Percentiles rank a stretch among this genome's conserved stretches.
Evolutionary conservation across 768 basidiomycete genomes (phyloP).

Genomic region (Plicaturopsis crispa): DNA sequence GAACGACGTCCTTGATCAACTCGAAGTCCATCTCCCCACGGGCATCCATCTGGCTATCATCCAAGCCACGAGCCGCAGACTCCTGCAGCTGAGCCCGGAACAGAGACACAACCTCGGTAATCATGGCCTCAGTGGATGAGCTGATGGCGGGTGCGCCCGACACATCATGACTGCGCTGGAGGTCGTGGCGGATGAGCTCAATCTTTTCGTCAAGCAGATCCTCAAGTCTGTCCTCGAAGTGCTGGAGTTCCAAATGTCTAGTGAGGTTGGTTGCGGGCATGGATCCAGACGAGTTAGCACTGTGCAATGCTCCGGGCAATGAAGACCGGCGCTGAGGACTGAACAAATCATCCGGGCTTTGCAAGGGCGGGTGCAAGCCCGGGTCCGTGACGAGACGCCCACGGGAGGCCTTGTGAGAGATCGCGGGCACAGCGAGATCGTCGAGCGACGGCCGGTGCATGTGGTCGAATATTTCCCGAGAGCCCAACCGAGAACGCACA

Average conservation of each 20-base stretch:
- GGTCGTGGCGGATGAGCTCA: conserved; percentile 27
- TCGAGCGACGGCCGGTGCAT: conserved; percentile 68
- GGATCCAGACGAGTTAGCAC: conserved; percentile 36
- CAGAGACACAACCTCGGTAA: conserved; percentile 57
- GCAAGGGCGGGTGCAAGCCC: conserved; percentile 24
- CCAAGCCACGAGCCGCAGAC: conserved; percentile 45
- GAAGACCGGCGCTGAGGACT: conserved; percentile 27
- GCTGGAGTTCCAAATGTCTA: conserved; percentile 47
- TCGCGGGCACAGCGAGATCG: conserved; percentile 61
- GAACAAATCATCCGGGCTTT: conserved; percentile 32
- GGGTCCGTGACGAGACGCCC: conserved; percentile 55
- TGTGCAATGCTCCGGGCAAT: conserved; percentile 34
- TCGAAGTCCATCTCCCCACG: conserved; percentile 76
- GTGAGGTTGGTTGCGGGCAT: conserved; percentile 43
- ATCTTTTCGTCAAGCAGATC: conserved; percentile 67
- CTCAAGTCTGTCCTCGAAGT: conserved; percentile 54
- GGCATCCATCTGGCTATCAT: conserved; percentile 63
- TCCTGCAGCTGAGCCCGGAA: conserved; percentile 65
- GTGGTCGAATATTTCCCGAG: conserved; percentile 67
- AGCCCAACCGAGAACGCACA: conserved; percentile 72
- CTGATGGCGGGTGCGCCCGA: conserved; percentile 17
- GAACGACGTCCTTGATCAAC: conserved; percentile 60
- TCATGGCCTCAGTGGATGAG: conserved; percentile 46
- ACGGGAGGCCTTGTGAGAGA: conserved; percentile 53
- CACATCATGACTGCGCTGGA: too few species aligned